Percentiles rank a stretch among this genome's conserved stretches.
Conservation (phyloP, 768 basidiomycete genomes). For the Agrocybe praecox region DNA sequence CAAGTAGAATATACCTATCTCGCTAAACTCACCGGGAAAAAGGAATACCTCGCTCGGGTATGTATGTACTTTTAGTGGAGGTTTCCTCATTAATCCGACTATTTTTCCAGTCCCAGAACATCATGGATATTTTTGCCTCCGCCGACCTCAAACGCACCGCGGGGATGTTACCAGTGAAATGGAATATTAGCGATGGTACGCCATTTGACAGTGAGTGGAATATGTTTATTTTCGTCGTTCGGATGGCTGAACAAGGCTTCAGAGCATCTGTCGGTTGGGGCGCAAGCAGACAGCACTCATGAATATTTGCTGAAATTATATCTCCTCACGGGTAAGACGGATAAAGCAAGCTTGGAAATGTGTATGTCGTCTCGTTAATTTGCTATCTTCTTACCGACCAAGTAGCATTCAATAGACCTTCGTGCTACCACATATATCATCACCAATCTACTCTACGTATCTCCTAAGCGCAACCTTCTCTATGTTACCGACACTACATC, state of each 20-base stretch:
- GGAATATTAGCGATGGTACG: slow-evolving; percentile 56
- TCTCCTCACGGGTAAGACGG: slow-evolving; percentile 63
- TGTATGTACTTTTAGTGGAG: slow-evolving; percentile 15
- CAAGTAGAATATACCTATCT: slow-evolving; percentile 89
- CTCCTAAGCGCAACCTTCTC: slow-evolving; percentile 63
- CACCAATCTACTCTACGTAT: slow-evolving; percentile 65
- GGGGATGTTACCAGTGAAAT: slow-evolving; percentile 67
- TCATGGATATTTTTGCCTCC: slow-evolving; percentile 49
- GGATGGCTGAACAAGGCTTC: slow-evolving; percentile 5
- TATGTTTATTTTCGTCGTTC: neutral
- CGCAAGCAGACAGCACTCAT: slow-evolving; percentile 71
- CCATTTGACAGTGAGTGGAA: slow-evolving; percentile 40
- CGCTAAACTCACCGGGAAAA: slow-evolving; percentile 74
- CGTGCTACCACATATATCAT: slow-evolving; percentile 63
- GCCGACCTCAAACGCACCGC: slow-evolving; percentile 48
- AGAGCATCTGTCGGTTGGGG: slow-evolving; percentile 62
- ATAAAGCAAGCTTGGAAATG: slow-evolving; percentile 62
- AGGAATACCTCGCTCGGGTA: slow-evolving; percentile 60
- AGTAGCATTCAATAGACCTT: slow-evolving; percentile 53
- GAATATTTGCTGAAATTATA: slow-evolving; percentile 80
- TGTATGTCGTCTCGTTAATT: slow-evolving; percentile 45
- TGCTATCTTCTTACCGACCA: neutral
- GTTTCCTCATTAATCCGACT: neutral
- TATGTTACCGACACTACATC: slow-evolving; percentile 62
- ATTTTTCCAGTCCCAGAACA: slow-evolving; percentile 24